Percentiles rank a stretch among this genome's conserved stretches.
Evolutionary conservation across 2,329 filamentous ascomycete genomes (phyloP).

Genomic region (Colletotrichum scovillei): DNA sequence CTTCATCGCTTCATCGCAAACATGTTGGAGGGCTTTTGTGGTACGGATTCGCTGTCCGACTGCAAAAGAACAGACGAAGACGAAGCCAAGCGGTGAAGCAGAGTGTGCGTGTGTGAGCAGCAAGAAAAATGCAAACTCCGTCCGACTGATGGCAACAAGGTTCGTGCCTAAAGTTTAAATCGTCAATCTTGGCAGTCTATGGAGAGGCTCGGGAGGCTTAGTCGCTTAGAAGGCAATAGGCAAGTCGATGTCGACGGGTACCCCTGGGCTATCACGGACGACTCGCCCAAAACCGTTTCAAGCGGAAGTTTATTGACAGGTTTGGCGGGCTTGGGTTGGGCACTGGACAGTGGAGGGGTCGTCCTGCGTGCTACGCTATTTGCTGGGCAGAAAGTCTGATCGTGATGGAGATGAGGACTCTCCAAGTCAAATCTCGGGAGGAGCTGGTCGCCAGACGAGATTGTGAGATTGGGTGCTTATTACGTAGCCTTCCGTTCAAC

Average conservation of each 20-base stretch:
- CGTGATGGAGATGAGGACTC: not conserved
- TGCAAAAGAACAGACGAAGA: not conserved
- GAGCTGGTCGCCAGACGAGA: too few relatives aligned
- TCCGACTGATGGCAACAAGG: conserved; percentile 6
- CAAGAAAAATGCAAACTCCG: not conserved
- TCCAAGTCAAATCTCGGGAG: not conserved
- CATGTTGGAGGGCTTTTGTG: not conserved
- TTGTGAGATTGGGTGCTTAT: not conserved
- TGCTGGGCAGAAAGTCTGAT: not conserved
- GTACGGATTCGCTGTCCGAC: not conserved
- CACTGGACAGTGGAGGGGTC: not conserved
- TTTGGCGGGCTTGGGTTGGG: not conserved
- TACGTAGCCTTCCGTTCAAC: not conserved
- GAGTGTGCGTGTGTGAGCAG: not conserved
- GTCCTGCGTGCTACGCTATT: not conserved
- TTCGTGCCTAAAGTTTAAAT: conserved; percentile 17
- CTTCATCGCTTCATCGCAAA: not conserved
- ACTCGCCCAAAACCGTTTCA: conserved; percentile 24
- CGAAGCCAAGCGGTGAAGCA: not conserved
- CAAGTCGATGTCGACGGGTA: not conserved
- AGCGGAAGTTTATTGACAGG: conserved; percentile 24
- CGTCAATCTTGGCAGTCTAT: not conserved
- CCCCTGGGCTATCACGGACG: not conserved
- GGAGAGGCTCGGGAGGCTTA: not conserved
- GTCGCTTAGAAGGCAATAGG: too few relatives aligned